Evolutionary conservation across 2,329 filamentous ascomycete genomes (phyloP), one percentile per base, ranked within the genome.

Genomic region (Diaporthe citrichinensis): DNA sequence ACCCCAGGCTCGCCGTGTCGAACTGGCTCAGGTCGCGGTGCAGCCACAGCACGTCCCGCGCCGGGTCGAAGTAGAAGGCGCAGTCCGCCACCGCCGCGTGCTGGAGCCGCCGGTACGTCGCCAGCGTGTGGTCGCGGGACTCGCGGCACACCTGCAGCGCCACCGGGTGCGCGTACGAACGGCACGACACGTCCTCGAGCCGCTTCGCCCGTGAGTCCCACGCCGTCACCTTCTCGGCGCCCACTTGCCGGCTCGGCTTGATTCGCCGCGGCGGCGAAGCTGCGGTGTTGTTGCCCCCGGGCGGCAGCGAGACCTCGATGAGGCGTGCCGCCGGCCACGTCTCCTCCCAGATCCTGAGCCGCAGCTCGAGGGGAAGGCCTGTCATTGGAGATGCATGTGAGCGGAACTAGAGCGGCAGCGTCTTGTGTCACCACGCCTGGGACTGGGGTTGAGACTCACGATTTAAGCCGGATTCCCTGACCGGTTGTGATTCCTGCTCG

Each of bases 11-110:
- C 3, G 62, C 46, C 62, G 57, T 53, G 69, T 73, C 69, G 65
- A 77, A 77, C 69, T 77, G 76, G 69, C 73, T 75, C 49, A 77
- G 73, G 71, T 77, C 76, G 31, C 73, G 76, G 46, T 77, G 76
- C 69, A 77, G 76, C 76, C 76, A 77, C 44, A 77, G 58, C 51
- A 77, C 71, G 59, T 77, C 76, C 25, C 53, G 71, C 3, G 15
- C n/a, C 1, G 76, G 76, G 74, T 77, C 67, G 9, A 77, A 67
- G 76, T 76, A 77, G 53, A 77, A 77, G 57, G 51, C 41, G 67
- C 76, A 76, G 53, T 55, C 65, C 4, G 69, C 36, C 57, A 72
- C 71, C 10, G 36, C n/a, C 12, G 53, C 31, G 74, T 76, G 76
- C 68, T 76, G 76, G 71, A 77, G 71, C 36, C 74, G 67, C 59